phyloP scores from a whole-genome alignment of 208 protist genomes.

The Histomonas meleagridis region DNA sequence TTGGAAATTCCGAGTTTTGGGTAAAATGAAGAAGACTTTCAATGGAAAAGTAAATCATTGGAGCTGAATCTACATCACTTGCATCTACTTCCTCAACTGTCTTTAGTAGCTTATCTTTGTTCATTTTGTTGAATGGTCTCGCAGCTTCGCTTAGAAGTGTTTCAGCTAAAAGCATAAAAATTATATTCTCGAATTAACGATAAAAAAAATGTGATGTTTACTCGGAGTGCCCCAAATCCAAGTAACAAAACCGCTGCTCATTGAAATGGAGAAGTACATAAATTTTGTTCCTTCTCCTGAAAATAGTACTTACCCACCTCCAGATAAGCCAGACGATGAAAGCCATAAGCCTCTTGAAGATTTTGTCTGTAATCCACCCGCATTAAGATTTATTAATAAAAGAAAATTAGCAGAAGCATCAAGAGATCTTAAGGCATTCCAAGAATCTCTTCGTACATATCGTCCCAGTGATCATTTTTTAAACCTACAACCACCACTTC shows the following conservation, averaged over 20 bases:
- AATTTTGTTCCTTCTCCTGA: no score
- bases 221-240: no score
- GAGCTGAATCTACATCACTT: background rate
- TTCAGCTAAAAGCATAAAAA: no score
- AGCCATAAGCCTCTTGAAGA: background rate
- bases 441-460: background rate
- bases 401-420: background rate
- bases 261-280: no score
- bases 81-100: background rate
- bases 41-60: slow-evolving; percentile 5
- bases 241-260: no score
- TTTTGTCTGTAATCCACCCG: background rate
- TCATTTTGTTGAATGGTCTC: background rate
- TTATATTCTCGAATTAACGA: no score
- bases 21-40: background rate
- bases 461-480: background rate
- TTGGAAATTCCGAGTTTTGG: background rate
- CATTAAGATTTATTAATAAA: background rate
- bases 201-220: no score
- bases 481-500: background rate
- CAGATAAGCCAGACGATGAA: background rate
- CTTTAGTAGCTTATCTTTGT: background rate
- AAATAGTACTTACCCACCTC: no score
- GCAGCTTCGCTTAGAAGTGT: background rate
- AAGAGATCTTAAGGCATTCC: background rate